These are phyloP conservation scores for Oryza brachyantha DNA, from an alignment of 176 grass and related monocot genomes.

Conservation along the genomic window DNA sequence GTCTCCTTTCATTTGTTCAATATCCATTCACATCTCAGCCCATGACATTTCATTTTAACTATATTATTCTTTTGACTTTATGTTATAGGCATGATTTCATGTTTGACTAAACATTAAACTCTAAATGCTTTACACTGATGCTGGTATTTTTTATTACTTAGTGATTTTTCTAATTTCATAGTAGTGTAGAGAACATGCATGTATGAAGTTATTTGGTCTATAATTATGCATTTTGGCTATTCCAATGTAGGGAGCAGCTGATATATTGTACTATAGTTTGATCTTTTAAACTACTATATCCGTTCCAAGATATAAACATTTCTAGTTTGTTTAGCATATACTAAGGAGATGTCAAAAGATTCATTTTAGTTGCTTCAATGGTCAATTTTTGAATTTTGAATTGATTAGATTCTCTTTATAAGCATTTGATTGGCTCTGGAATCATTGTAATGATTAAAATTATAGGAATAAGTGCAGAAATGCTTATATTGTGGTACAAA, in stretches of 20 bases:
- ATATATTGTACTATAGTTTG: slow-evolving; percentile 12
- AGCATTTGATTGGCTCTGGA: too few species aligned
- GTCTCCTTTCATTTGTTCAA: slow-evolving; percentile 12
- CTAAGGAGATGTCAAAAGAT: too few species aligned
- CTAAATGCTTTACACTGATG: not conserved
- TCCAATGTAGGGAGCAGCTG: not conserved
- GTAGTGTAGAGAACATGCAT: not conserved
- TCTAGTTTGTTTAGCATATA: too few species aligned
- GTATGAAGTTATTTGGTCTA: not conserved
- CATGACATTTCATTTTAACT: not conserved
- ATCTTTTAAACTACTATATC: too few species aligned
- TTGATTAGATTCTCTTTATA: too few species aligned
- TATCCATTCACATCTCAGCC: not conserved
- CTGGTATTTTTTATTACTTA: not conserved
- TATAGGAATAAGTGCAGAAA: too few species aligned
- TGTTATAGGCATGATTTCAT: not conserved
- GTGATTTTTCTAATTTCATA: not conserved
- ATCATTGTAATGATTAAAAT: too few species aligned
- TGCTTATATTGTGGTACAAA: too few species aligned
- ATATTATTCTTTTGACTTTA: slow-evolving; percentile 9
- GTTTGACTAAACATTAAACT: not conserved
- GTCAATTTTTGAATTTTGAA: too few species aligned
- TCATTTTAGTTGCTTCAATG: too few species aligned
- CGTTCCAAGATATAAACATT: too few species aligned
- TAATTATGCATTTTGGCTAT: too few species aligned